phyloP scores from a whole-genome alignment of 805 yeast genomes.

The Metschnikowia reukaufii region DNA sequence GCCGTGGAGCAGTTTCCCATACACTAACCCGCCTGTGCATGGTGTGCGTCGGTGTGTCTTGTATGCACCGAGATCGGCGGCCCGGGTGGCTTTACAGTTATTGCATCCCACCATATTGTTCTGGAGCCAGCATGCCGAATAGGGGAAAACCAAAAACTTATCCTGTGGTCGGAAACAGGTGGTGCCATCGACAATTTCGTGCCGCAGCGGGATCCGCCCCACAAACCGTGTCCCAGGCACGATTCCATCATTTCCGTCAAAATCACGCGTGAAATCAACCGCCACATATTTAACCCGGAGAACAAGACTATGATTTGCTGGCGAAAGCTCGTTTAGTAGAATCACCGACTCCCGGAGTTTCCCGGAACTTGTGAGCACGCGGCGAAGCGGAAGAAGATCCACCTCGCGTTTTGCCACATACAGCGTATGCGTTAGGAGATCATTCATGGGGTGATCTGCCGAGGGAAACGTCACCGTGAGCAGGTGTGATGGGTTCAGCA shows the following conservation, averaged over 20 bases:
- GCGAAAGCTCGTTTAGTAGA: slow-evolving; percentile 10
- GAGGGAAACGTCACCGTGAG: neutral
- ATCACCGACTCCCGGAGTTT: slow-evolving; percentile 15
- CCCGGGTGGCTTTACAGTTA: slow-evolving; percentile 20
- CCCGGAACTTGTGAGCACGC: neutral
- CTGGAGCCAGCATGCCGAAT: slow-evolving; percentile 33
- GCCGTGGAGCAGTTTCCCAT: slow-evolving; percentile 39
- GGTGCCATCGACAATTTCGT: slow-evolving; percentile 5
- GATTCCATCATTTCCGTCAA: slow-evolving; percentile 9
- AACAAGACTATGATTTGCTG: slow-evolving; percentile 4
- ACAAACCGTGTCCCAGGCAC: slow-evolving; percentile 39
- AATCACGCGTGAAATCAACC: slow-evolving; percentile 14
- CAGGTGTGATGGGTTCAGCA: neutral
- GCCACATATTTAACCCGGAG: slow-evolving; percentile 20
- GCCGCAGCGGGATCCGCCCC: slow-evolving; percentile 27
- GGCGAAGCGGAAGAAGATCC: slow-evolving; percentile 17
- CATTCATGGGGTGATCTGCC: slow-evolving; percentile 3
- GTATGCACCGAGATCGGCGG: slow-evolving; percentile 9
- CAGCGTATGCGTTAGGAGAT: slow-evolving; percentile 10
- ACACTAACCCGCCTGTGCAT: slow-evolving; percentile 26
- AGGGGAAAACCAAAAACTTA: slow-evolving; percentile 32
- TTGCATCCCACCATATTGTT: slow-evolving; percentile 16
- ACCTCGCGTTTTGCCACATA: slow-evolving; percentile 10
- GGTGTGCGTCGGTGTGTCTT: slow-evolving; percentile 18
- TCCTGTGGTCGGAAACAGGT: slow-evolving; percentile 7